Percentiles rank a stretch among this genome's conserved stretches.
Evolutionary conservation across 108 stramenopile genomes (phyloP).

Genomic region (Skeletonema costatum): DNA sequence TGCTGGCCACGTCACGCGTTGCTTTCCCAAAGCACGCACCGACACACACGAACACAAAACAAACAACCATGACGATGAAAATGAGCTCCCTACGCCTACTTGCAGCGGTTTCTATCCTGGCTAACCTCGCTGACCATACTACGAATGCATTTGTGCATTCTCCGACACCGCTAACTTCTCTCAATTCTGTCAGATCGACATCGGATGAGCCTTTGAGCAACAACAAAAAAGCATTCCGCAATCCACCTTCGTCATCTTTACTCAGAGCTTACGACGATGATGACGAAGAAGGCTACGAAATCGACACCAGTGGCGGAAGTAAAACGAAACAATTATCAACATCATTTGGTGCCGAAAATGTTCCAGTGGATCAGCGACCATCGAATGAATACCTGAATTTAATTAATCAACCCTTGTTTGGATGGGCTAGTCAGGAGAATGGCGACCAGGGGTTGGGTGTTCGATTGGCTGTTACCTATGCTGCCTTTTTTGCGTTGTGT

Average conservation of each 20-base stretch:
- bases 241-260: not conserved
- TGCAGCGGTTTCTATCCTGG: not conserved
- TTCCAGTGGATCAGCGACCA: constrained; percentile 78
- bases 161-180: not conserved
- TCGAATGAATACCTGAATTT: constrained; percentile 86
- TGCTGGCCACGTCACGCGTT: too few relatives aligned
- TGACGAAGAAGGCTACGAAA: constrained; percentile 40
- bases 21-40: too few relatives aligned
- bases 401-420: constrained; percentile 68
- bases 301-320: not conserved
- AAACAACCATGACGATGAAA: not conserved
- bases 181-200: not conserved
- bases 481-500: constrained; percentile 46
- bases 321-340: constrained; percentile 19
- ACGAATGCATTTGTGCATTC: not conserved
- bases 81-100: not conserved
- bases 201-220: not conserved
- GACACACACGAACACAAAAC: not conserved
- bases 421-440: constrained; percentile 72
- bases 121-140: not conserved
- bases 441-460: constrained; percentile 36
- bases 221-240: not conserved
- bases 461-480: constrained; percentile 57
- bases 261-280: constrained; percentile 5
- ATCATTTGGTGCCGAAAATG: constrained; percentile 84